A percentile compares a stretch with the other conserved stretches of the same genome.
phyloP scores from a whole-genome alignment of 129 eudicot genomes.

The Ambrosia trifida region DNA sequence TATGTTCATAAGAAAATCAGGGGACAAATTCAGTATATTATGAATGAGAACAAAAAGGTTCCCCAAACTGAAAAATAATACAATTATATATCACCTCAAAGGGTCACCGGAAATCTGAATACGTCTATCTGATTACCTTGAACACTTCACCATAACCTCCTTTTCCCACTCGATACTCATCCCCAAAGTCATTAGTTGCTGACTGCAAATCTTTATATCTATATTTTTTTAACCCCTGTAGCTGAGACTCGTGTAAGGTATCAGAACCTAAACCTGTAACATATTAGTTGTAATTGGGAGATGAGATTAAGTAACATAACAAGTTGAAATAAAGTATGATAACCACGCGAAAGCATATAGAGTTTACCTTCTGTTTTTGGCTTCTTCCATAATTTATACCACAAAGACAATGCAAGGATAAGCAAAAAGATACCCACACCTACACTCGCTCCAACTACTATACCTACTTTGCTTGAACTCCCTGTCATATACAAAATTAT shows the following conservation, averaged over 20 bases:
- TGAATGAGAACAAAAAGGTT: too few species aligned
- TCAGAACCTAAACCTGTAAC: constrained; percentile 18
- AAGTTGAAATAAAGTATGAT: neutral
- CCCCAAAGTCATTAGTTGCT: constrained; percentile 55
- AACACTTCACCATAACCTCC: constrained; percentile 76
- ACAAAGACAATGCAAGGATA: constrained; percentile 31
- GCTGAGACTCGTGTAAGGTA: constrained; percentile 40
- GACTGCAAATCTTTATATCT: constrained; percentile 47
- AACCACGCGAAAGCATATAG: too few species aligned
- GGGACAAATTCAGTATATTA: too few species aligned
- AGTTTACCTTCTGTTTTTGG: constrained; percentile 43
- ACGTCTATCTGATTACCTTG: constrained; percentile 42
- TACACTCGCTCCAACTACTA: constrained; percentile 48
- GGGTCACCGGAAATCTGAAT: neutral
- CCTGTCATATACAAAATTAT: constrained; percentile 32
- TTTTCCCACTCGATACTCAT: constrained; percentile 56
- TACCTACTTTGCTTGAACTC: constrained; percentile 43
- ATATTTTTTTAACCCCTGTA: constrained; percentile 51
- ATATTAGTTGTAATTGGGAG: neutral
- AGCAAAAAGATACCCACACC: constrained; percentile 50
- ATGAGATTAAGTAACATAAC: constrained; percentile 16
- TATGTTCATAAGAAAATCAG: too few species aligned
- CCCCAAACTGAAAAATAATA: too few species aligned
- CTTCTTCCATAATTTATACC: constrained; percentile 42
- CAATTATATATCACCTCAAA: too few species aligned